Base-by-base conservation (phyloP, 768 basidiomycete genomes). In the Solioccasus polychromus region DNA sequence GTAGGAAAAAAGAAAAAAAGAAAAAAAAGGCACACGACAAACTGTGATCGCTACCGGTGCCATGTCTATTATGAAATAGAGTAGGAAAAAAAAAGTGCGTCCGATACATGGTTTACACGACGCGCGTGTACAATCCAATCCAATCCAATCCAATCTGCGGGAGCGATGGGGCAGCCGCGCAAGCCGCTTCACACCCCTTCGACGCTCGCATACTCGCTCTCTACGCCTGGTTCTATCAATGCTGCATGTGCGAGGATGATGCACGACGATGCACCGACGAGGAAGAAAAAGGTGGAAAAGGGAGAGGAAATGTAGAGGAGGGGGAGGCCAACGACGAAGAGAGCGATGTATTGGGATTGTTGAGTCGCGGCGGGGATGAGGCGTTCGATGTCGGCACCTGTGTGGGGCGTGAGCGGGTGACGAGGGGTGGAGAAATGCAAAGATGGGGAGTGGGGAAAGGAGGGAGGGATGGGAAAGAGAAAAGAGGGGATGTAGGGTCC, bases 251-350 rank as follows among this genome's bases (percentile, higher is more conserved):
- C 82, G 51, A 95, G 72, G 58, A 98, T 89, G 50, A 95, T 71
- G 50, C 94, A 75, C 17, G 80, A 76, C 1, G 90, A 92, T 1
- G 88, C 86, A 17, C 93, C 92, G 48, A 95, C 83, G 56, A 97
- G 76, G 91, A 92, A 95, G 78, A 98, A 96, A 69, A 97, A 81
- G 20, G 89, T 88, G 71, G 74, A 67, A 58, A 91, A 71, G 5
- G 89, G 88, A 23, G 83, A 83, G 6, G 87, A 70, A 61, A 78
- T 68, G 81, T 83, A 91, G 47, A 98, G 79, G 39, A 97, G 74
- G 3, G 92, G 92, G 41, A 96, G 74, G 37, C 94, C 94, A 59
- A 96, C 85, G 53, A 92, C 83, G 70, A 98, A 94, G 23, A 98
- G 85, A 32, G 69, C 82, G 31, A 77, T 85, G 73, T 96, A 98